Percentiles rank a stretch among this genome's conserved stretches.
Conservation (phyloP, 179 eudicot species). For the Monotropa hypopitys region DNA sequence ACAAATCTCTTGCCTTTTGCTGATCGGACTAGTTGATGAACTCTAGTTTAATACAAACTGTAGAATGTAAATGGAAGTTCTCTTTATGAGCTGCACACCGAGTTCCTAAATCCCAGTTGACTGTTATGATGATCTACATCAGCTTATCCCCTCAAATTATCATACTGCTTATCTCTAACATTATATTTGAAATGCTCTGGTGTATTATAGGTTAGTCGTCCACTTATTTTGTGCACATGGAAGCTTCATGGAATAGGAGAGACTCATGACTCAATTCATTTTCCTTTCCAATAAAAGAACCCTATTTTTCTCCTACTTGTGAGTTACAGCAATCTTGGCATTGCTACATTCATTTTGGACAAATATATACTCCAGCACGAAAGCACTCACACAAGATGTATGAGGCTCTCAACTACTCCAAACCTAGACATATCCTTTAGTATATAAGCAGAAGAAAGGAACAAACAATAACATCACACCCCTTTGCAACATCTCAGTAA, state of each 20-base stretch:
- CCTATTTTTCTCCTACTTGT: not conserved
- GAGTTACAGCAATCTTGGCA: not conserved
- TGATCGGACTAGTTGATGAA: not conserved
- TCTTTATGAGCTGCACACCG: not conserved
- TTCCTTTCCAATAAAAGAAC: not conserved
- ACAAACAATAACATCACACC: not conserved
- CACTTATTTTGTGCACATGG: not conserved
- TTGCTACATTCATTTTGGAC: not conserved
- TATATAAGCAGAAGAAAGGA: conserved; percentile 15
- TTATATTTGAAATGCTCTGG: not conserved
- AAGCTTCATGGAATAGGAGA: not conserved
- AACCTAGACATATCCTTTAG: conserved; percentile 2
- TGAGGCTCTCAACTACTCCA: not conserved
- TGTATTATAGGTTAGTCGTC: not conserved
- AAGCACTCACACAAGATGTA: conserved; percentile 11
- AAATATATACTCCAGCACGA: not conserved
- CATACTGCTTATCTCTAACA: not conserved
- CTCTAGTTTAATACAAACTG: not conserved
- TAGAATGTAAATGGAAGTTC: not conserved
- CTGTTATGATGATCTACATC: not conserved
- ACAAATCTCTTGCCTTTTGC: not conserved
- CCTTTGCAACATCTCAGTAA: not conserved
- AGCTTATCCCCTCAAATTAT: not conserved
- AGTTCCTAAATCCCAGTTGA: not conserved
- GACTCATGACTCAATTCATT: not conserved